phyloP scores from a whole-genome alignment of 495 filamentous ascomycete species.

The Staphylotrichum longicolle region DNA sequence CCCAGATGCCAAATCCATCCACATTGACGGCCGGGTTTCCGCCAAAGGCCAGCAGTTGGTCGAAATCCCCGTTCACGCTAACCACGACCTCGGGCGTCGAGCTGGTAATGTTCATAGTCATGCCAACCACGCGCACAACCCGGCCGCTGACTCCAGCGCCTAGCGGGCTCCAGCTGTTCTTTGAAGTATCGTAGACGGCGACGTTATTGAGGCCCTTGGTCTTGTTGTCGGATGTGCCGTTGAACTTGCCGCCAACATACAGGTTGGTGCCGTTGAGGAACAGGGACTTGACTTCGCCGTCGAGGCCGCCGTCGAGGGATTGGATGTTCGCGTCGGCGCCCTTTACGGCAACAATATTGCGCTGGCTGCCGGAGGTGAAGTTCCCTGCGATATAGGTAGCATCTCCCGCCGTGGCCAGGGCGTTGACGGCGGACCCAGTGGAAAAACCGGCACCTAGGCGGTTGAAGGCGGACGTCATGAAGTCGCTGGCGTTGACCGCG shows the following conservation, averaged over 20 bases:
- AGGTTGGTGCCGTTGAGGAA: constrained; percentile 60
- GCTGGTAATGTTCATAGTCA: constrained; percentile 75
- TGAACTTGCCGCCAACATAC: constrained; percentile 87
- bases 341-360: constrained; percentile 74
- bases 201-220: constrained; percentile 64
- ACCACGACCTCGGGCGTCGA: constrained; percentile 70
- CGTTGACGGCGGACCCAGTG: constrained; percentile 61
- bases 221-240: constrained; percentile 62
- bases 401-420: constrained; percentile 57
- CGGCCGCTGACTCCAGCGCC: constrained; percentile 83
- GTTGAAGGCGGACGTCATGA: constrained; percentile 70
- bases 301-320: constrained; percentile 71
- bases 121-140: constrained; percentile 68
- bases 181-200: constrained; percentile 68
- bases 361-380: constrained; percentile 63
- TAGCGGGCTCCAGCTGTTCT: constrained; percentile 70
- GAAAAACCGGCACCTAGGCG: constrained; percentile 66
- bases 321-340: constrained; percentile 57
- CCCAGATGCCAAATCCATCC: constrained; percentile 85
- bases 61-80: constrained; percentile 78
- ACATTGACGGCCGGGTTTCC: constrained; percentile 58
- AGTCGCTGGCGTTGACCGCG: constrained; percentile 57
- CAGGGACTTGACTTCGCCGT: constrained; percentile 73
- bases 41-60: constrained; percentile 63
- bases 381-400: constrained; percentile 79